These are phyloP conservation scores for Suhomyces bokatorum DNA, from an alignment of 1,139 yeast species.

Conservation along the genomic window DNA sequence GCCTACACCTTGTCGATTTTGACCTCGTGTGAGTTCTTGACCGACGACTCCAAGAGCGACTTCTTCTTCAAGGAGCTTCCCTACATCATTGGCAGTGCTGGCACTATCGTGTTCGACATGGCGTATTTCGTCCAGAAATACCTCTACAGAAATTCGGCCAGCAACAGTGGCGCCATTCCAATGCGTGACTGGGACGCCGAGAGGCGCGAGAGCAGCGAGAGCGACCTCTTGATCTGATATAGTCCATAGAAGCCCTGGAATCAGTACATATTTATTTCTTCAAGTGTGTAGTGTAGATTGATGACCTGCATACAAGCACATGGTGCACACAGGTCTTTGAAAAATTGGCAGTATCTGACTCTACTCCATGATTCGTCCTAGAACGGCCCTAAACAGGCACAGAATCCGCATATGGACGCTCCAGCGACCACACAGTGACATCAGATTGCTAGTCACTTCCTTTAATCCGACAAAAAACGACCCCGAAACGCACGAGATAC, in stretches of 20 bases:
- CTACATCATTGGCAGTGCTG: conserved; percentile 81
- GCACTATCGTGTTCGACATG: conserved; percentile 78
- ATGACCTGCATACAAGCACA: background rate
- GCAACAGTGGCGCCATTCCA: conserved; percentile 27
- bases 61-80: conserved; percentile 76
- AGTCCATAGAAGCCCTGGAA: background rate
- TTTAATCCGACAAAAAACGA: background rate
- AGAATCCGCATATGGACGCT: background rate
- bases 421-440: background rate
- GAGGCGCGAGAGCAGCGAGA: conserved; percentile 9
- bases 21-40: conserved; percentile 46
- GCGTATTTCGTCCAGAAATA: conserved; percentile 69
- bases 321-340: background rate
- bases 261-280: background rate
- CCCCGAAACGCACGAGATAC: background rate
- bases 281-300: background rate
- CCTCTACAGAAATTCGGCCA: conserved; percentile 33
- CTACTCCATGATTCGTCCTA: conserved; percentile 1
- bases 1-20: conserved; percentile 77
- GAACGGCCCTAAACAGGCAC: background rate
- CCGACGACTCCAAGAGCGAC: conserved; percentile 32
- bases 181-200: conserved; percentile 27
- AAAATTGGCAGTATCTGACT: background rate
- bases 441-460: background rate
- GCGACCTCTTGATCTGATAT: conserved; percentile 5